Base-by-base conservation (phyloP, 139 green algal genomes). In the Yamagishiella unicocca region DNA sequence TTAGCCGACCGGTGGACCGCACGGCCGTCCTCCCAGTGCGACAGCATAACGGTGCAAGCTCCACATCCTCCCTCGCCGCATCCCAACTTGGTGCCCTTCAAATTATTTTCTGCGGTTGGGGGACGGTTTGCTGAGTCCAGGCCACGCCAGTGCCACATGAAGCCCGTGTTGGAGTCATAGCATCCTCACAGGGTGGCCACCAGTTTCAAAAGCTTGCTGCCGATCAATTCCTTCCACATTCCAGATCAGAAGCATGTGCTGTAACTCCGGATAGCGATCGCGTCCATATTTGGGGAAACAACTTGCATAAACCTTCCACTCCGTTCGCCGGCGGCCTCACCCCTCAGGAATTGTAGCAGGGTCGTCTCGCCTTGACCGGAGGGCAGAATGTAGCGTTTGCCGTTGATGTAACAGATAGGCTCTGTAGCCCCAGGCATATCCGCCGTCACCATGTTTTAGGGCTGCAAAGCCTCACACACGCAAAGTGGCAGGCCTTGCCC, bases 21-120 rank as follows among this genome's bases (percentile, higher is more conserved):
- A 2, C 86, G 29, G 17, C 89, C 88, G 8, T 74, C 89, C 43
- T 98, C 92, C 37, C 78, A 95, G 62, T 83, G 78, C 29, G 93
- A 97, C 33, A 99, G 89, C 96, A 99, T 98, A 29, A 99, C 96
- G 10, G 97, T 99, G 92, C 97, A 99, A 2, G 97, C 97, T 4
- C 97, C 97, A 87, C 97, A 99, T 10, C 97, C 97, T 14, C 97
- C 97, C 90, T 99, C 97, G 21, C 96, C 97, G 88, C 97, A 99
- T 1, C 96, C 97, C n/a, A 99, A 90, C 92, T 99, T 99, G 42
- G 97, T 98, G 4, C 97, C 97, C 4, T 95, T 98, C 29, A 96
- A 81, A 0, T 96, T 94, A 54, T 87, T 84, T 24, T 97, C 96
- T 97, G 92, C 67, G 83, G 10, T n/a, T n/a, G n/a, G n/a, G n/a